Conservation (phyloP, 129 eudicot species). For the Smallanthus sonchifolius region DNA sequence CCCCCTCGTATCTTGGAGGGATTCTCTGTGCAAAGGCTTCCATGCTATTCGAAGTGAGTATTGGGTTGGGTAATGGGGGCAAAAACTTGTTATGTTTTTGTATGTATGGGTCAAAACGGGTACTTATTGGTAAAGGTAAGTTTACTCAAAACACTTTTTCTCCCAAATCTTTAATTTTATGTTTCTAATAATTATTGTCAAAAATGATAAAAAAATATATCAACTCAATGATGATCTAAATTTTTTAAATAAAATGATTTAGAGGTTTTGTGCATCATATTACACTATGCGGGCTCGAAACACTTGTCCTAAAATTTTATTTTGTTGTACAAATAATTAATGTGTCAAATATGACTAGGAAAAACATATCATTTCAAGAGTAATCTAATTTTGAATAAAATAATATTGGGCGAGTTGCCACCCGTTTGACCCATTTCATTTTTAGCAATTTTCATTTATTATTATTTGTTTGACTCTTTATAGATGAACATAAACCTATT, state of each 20-base stretch:
- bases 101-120: neutral
- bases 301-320: neutral
- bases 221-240: neutral
- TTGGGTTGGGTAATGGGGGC: neutral
- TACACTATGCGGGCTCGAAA: neutral
- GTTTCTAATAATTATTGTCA: too few species aligned
- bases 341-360: neutral
- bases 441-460: neutral
- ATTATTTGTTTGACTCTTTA: neutral
- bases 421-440: neutral
- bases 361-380: neutral
- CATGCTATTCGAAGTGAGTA: conserved; percentile 74
- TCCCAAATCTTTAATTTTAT: too few species aligned
- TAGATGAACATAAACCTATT: neutral
- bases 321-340: neutral
- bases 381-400: neutral
- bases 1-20: conserved; percentile 70
- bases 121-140: neutral
- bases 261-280: neutral
- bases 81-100: neutral
- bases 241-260: too few species aligned
- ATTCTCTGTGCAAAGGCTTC: conserved; percentile 86
- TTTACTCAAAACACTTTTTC: too few species aligned
- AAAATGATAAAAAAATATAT: too few species aligned
- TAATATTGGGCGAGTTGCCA: neutral